A percentile compares a stretch with the other conserved stretches of the same genome.
Conservation (phyloP, 441 rosid species). For the Iberis amara region DNA sequence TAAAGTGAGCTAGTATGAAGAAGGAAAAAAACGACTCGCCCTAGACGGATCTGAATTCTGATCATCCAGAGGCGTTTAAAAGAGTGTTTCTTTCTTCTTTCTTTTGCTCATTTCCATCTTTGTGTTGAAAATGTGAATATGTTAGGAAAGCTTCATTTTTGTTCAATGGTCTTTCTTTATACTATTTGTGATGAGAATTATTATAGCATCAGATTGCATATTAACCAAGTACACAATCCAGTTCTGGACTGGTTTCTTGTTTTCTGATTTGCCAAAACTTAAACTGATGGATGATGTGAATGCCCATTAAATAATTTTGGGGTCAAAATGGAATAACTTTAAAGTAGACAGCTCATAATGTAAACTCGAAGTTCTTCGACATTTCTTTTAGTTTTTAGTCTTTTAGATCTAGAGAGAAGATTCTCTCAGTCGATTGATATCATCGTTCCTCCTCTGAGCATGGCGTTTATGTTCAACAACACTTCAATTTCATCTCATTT, state of each 20-base stretch:
- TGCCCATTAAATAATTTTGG: background rate
- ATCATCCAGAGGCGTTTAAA: conserved; percentile 26
- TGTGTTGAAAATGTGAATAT: conserved; percentile 29
- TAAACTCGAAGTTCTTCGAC: background rate
- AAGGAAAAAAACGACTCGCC: conserved; percentile 17
- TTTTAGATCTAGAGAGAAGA: too few species aligned
- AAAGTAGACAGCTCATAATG: background rate
- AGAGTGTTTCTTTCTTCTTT: conserved; percentile 1
- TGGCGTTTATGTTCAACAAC: conserved; percentile 61
- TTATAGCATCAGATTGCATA: background rate
- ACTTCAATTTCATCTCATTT: conserved; percentile 45
- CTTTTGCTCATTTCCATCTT: conserved; percentile 16
- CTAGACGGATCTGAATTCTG: conserved; percentile 26
- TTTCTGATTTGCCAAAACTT: background rate
- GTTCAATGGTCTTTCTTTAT: conserved; percentile 17
- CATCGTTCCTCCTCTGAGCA: conserved; percentile 26
- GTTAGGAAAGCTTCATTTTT: conserved; percentile 28
- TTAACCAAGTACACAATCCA: conserved; percentile 4
- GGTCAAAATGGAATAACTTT: conserved; percentile 3
- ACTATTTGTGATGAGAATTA: background rate
- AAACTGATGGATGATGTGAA: background rate
- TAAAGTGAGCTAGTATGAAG: conserved; percentile 20
- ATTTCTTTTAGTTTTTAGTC: background rate
- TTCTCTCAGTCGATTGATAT: too few species aligned
- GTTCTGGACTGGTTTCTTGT: conserved; percentile 2